Conservation (phyloP, 371 early-diverging fungal species). For the Thermomucor indicae-seudaticae region DNA sequence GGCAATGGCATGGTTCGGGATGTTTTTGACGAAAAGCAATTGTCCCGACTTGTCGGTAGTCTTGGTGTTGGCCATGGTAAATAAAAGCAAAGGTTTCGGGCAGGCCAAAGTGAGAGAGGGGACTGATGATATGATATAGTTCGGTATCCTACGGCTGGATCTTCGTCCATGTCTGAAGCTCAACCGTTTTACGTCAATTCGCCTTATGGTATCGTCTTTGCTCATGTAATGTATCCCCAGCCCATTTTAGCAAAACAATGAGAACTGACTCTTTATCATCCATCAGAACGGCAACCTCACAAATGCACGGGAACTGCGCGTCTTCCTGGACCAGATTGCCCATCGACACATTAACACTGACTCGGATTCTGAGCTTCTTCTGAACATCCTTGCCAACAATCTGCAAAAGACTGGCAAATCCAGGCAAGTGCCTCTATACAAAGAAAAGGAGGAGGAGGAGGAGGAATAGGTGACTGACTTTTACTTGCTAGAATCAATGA, state of each 20-base stretch:
- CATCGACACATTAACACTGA: constrained; percentile 99
- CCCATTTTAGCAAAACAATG: not conserved
- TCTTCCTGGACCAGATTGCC: constrained; percentile 85
- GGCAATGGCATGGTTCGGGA: constrained; percentile 98
- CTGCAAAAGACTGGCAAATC: constrained; percentile 92
- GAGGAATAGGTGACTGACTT: not conserved
- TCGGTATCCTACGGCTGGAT: constrained; percentile 96
- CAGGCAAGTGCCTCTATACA: constrained; percentile 41
- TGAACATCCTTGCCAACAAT: constrained; percentile 94
- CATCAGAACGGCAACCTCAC: constrained; percentile 93
- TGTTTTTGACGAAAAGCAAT: constrained; percentile 80
- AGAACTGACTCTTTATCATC: constrained; percentile 1
- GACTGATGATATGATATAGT: too few relatives aligned
- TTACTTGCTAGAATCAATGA: constrained; percentile 74
- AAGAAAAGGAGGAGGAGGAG: not conserved
- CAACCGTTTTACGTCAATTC: constrained; percentile 99
- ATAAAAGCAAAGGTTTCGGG: too few relatives aligned
- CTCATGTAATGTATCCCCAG: constrained; percentile 64
- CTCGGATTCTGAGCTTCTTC: constrained; percentile 94
- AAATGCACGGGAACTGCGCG: constrained; percentile 83
- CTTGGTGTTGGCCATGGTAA: constrained; percentile 97
- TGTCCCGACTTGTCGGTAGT: constrained; percentile 74
- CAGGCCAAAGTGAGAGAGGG: too few relatives aligned
- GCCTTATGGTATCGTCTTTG: constrained; percentile 96
- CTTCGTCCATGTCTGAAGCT: constrained; percentile 90